Base-by-base conservation (phyloP, 331 rosid genomes). In the Pyrus hybrid region DNA sequence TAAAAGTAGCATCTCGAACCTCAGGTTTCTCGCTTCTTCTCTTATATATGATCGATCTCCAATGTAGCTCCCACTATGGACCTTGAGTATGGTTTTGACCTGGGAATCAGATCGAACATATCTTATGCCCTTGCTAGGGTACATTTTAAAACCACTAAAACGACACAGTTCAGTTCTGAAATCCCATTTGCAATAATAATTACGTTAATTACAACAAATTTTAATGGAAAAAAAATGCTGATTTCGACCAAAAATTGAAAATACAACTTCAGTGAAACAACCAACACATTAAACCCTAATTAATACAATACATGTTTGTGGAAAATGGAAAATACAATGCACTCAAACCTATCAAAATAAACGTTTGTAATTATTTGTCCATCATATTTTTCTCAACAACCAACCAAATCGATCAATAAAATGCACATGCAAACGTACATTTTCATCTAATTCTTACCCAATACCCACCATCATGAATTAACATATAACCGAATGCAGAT, bases 131-230 rank as follows among this genome's bases (percentile, higher is more conserved):
- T 9, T 87, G 20, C 90, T 88, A 1, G 91, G 91, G 67, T 87
- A 89, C 87, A 91, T 89, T 87, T 87, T 89, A 53, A 76, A 83
- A 1, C 88, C 94, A 29, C 94, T 87, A 80, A 89, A 91, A 8
- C 91, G 88, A 64, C 93, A 89, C 12, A 91, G 83, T 51, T 89
- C 87, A 3, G 87, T 89, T 84, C 97, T 91, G 5, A 20, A 20
- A 56, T 56, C 56, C 1, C 43, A 35, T 2, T 49, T 49, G 3
- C n/a, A 49, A 49, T 18, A 49, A 49, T 49, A 49, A 49, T 51
- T 51, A 51, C 21, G 6, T 51, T 51, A 51, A 51, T 2, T 17
- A 17, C 8, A 9, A 1, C 45, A 37, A 37, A 37, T 51, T 51
- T 51, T 51, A 51, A 51, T 6, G 21, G 1, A 37, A 2, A 35